Base-by-base conservation (phyloP, 257 asterid genomes). In the Catharanthus roseus region DNA sequence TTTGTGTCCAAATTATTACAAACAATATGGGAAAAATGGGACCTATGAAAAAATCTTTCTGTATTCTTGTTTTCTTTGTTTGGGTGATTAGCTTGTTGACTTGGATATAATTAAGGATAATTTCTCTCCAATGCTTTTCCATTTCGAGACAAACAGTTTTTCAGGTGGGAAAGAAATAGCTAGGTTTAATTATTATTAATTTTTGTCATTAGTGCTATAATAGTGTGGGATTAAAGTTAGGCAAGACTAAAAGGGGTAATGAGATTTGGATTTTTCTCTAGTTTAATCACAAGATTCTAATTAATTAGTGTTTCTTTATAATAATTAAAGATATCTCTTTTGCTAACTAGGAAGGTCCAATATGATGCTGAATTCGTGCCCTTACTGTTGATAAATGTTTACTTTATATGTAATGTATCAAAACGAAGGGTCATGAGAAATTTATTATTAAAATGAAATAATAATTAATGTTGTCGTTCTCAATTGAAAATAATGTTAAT, bases 151-250 rank as follows among this genome's bases (percentile, higher is more conserved):
- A 66, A n/a, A 62, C 42, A 49, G 28, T 28, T 5, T 54, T 12
- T 39, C 34, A 31, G 23, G 71, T 42, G 50, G 50, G 34, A 4
- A 74, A 28, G 5, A 5, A 28, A 4, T 39, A 36, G 1, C 21
- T 74, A 29, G 39, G 42, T 65, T 47, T 65, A 12, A 50, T 60
- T n/a, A 50, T 36, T 75, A 21, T 10, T 54, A 38, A n/a, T n/a
- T n/a, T n/a, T 38, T 69, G 68, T 80, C 64, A 71, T 71, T 50
- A 45, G 44, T 75, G 62, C 68, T 33, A 58, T n/a, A n/a, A 70
- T 79, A 75, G 69, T 45, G 42, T 68, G 72, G 78, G 76, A 33
- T 73, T 76, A 29, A 47, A 57, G 77, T 78, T 78, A 58, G 84
- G 80, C 78, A 72, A 65, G 74, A 68, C 78, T 26, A 1, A 2